Evolutionary conservation across 2,329 filamentous ascomycete species (phyloP).

Genomic region (Fusarium armeniacum): DNA sequence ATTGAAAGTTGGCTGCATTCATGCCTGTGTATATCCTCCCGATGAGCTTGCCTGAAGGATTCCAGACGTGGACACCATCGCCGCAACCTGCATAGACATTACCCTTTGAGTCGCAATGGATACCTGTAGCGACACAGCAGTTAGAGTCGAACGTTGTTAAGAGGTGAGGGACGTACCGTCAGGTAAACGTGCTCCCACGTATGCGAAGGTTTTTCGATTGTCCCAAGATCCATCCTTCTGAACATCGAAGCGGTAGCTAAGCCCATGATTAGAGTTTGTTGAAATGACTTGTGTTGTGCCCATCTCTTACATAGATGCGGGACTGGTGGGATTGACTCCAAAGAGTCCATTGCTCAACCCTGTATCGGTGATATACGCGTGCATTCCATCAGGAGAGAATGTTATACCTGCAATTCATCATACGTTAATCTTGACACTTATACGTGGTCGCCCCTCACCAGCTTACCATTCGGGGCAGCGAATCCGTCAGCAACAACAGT

Average conservation of each 20-base stretch:
- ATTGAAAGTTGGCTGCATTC: constrained; percentile 62
- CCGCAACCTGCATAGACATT: constrained; percentile 67
- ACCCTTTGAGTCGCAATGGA: constrained; percentile 67
- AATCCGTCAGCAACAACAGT: constrained; percentile 71
- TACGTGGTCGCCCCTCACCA: accelerated
- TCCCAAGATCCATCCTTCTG: constrained; percentile 61
- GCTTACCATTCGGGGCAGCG: constrained; percentile 64
- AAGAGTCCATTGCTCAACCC: constrained; percentile 61
- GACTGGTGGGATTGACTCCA: constrained; percentile 58
- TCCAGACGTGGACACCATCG: constrained; percentile 66
- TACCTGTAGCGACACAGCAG: constrained; percentile 55
- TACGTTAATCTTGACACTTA: not conserved
- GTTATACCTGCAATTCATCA: constrained; percentile 58
- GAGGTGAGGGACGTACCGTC: constrained; percentile 62
- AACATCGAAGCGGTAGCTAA: constrained; percentile 63
- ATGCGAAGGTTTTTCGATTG: constrained; percentile 69
- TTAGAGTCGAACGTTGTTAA: not conserved
- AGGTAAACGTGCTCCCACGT: constrained; percentile 65
- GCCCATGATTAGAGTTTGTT: not conserved
- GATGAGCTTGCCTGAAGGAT: constrained; percentile 60
- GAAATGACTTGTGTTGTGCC: accelerated
- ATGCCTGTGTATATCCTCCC: constrained; percentile 69
- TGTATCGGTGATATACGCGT: constrained; percentile 70
- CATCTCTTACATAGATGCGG: constrained; percentile 62
- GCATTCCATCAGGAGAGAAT: constrained; percentile 67